phyloP scores from a whole-genome alignment of 257 asterid genomes.

The Solanum chiquidenum region DNA sequence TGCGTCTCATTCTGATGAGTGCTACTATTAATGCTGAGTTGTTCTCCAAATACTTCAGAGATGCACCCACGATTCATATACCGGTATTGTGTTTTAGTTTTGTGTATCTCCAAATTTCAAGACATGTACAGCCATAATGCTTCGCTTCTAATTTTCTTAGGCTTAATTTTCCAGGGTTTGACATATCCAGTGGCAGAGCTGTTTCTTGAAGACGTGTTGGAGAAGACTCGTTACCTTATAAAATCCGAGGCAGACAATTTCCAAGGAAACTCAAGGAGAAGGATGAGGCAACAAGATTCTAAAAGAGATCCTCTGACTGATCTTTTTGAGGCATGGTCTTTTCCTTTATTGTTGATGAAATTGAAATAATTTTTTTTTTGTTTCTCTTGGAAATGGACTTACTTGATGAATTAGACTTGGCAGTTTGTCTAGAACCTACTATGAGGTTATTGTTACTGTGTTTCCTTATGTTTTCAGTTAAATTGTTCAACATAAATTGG shows the following conservation, averaged over 20 bases:
- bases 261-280: slow-evolving; percentile 62
- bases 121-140: background rate
- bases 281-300: slow-evolving; percentile 51
- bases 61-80: slow-evolving; percentile 81
- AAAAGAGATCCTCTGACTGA: slow-evolving; percentile 70
- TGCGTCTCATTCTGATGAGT: slow-evolving; percentile 92
- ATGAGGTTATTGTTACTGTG: background rate
- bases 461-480: background rate
- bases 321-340: slow-evolving; percentile 59
- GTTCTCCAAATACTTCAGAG: slow-evolving; percentile 74
- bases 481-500: background rate
- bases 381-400: background rate
- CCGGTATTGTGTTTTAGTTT: slow-evolving; percentile 43
- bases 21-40: slow-evolving; percentile 93
- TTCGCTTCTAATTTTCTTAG: background rate
- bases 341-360: background rate
- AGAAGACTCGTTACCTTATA: slow-evolving; percentile 56
- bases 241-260: slow-evolving; percentile 38
- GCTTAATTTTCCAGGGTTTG: slow-evolving; percentile 56
- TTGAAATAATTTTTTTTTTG: background rate
- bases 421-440: background rate
- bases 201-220: slow-evolving; percentile 82
- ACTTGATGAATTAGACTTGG: background rate
- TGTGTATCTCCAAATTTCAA: background rate
- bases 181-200: slow-evolving; percentile 81